Base-by-base conservation (phyloP, 495 filamentous ascomycete species). In the Penicillium desertorum region DNA sequence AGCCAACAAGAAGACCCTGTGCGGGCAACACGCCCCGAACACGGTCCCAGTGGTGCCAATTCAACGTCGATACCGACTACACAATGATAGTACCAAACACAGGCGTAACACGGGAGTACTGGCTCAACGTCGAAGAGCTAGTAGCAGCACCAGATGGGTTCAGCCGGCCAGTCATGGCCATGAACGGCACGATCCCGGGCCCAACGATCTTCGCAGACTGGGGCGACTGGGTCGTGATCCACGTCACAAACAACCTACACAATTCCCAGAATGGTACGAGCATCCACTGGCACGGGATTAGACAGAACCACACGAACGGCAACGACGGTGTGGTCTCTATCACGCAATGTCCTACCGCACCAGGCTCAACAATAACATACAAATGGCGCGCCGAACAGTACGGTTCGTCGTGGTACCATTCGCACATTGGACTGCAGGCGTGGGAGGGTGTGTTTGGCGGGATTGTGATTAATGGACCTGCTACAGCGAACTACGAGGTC, bases 371-470 rank as follows among this genome's bases (percentile, higher is more conserved):
- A 23, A 82, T 90, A 47, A 88, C 79, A 10, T 91, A 91, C 62
- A 83, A 88, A 63, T 92, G 92, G 69, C 86, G 83, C 6, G 87
- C 89, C 62, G 73, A 83, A 51, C 84, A 90, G 67, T 83, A 84
- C 8, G 88, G 88, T 17, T 87, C 88, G 0, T 89, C 88, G 67
- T 91, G 89, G 88, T 91, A 91, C 62, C 88, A 91, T 67, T 88
- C 86, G 1, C 88, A 91, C 60, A 76, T 78, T 19, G 74, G 89
- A 81, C 48, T 79, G 83, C 87, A 86, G 2, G 80, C 88, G 0
- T 73, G 72, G 65, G 60, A 72, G 46, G 69, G 74, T 20, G 45
- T 76, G 0, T 56, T 63, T 34, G 68, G 67, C 69, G 78, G 62
- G 8, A 69, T 76, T 4, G 58, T 67, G 1, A 69, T 73, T 39